These are phyloP conservation scores for Fusarium oligoseptatum DNA, from an alignment of 2,329 filamentous ascomycete genomes.

Conservation along the genomic window DNA sequence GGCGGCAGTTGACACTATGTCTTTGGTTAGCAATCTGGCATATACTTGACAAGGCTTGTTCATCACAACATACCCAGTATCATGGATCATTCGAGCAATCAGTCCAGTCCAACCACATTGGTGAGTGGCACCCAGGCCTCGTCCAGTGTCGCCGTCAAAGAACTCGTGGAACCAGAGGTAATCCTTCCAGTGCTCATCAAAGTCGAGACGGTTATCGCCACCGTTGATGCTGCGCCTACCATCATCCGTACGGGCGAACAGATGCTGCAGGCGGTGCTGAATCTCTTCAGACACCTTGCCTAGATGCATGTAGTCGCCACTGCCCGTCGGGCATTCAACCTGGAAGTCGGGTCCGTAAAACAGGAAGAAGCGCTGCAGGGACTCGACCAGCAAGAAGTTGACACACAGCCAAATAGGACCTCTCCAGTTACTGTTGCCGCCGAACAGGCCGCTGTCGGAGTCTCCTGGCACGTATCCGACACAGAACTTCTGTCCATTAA, in stretches of 20 bases:
- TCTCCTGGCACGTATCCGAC: slow-evolving; percentile 95
- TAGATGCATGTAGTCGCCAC: slow-evolving; percentile 94
- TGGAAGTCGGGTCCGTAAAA: slow-evolving; percentile 92
- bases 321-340: slow-evolving; percentile 94
- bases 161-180: slow-evolving; percentile 95
- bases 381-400: slow-evolving; percentile 95
- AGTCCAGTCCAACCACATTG: slow-evolving; percentile 97
- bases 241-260: slow-evolving; percentile 87
- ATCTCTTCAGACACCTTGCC: slow-evolving; percentile 95
- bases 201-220: slow-evolving; percentile 87
- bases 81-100: slow-evolving; percentile 97
- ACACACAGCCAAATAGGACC: slow-evolving; percentile 96
- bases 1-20: slow-evolving; percentile 83
- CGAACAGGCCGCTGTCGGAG: slow-evolving; percentile 94
- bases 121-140: slow-evolving; percentile 90
- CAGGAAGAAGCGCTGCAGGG: slow-evolving; percentile 94
- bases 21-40: slow-evolving; percentile 55
- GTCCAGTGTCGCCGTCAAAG: slow-evolving; percentile 92
- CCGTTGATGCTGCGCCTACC: slow-evolving; percentile 91
- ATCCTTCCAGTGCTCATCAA: slow-evolving; percentile 90
- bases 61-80: slow-evolving; percentile 84
- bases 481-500: slow-evolving; percentile 89
- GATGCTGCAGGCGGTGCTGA: slow-evolving; percentile 92
- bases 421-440: slow-evolving; percentile 98
- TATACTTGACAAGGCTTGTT: not conserved